These are phyloP conservation scores for Dothiorella sarmentorum DNA, from an alignment of 2,329 filamentous ascomycete genomes.

Conservation along the genomic window DNA sequence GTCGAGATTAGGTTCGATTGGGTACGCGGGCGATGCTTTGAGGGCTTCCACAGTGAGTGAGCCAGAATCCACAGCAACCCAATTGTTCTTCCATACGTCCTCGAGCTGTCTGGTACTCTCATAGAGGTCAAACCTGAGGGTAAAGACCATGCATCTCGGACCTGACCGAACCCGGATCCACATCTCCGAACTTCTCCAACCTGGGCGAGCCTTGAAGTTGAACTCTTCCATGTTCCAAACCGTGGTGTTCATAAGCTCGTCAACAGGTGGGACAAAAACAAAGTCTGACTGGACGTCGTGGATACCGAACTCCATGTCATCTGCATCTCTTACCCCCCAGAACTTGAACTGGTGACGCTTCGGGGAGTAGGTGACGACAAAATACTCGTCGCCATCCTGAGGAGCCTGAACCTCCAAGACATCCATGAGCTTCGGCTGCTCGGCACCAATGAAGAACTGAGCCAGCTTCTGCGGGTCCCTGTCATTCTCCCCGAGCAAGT, in stretches of 20 bases:
- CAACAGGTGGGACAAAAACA: constrained; percentile 61
- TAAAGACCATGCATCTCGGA: constrained; percentile 59
- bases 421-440: constrained; percentile 72
- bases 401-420: constrained; percentile 59
- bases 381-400: constrained; percentile 50
- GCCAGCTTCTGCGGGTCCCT: constrained; percentile 62
- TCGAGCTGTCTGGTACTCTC: constrained; percentile 61
- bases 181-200: constrained; percentile 41
- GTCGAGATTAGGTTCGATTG: constrained; percentile 33
- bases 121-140: constrained; percentile 70
- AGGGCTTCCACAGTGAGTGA: constrained; percentile 41
- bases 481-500: constrained; percentile 64
- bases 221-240: constrained; percentile 52
- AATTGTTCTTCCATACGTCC: constrained; percentile 61
- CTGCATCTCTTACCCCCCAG: constrained; percentile 69
- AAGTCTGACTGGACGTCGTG: constrained; percentile 66
- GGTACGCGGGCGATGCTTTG: constrained; percentile 37
- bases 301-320: constrained; percentile 57
- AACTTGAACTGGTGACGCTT: constrained; percentile 92
- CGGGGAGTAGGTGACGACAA: constrained; percentile 81
- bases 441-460: constrained; percentile 76
- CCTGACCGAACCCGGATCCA: constrained; percentile 56
- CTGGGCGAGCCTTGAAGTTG: constrained; percentile 36
- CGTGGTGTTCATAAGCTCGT: constrained; percentile 49
- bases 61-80: constrained; percentile 44